Evolutionary conservation across 495 filamentous ascomycete genomes (phyloP), one percentile per base, ranked within the genome.

Genomic region (Neurospora tetraspora): DNA sequence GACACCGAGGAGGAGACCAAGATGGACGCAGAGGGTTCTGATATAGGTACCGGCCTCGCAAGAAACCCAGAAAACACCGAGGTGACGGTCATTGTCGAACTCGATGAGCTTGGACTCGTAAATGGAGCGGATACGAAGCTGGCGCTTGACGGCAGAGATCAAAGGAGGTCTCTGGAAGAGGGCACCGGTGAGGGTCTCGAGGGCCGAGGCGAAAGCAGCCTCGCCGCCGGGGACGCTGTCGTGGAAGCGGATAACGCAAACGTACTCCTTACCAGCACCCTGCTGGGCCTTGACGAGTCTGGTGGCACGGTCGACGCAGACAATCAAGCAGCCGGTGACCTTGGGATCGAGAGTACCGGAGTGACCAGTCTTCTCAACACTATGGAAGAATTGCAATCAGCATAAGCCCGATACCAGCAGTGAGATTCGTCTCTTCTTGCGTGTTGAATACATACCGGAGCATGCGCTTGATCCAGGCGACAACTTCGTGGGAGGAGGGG

Each of bases 21-120:
- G 83, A 84, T 99, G 96, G 43, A 98, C 96, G 84, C 96, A 99
- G 27, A 99, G 89, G 14, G 96, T 98, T 83, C 96, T 92, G 80
- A 99, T 98, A 79, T 99, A 99, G 39, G 96, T 98, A 78, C 96
- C 96, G 73, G 96, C 96, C 83, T 99, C 96, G 81, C 96, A 99
- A 82, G 92, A 95, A 73, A 98, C 96, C 96, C 96, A 98, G 88
- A 99, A 99, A 39, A 98, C 94, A 81, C 91, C 96, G n/a, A 99
- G 88, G 79, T 98, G 93, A 73, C 96, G 89, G 72, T 98, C 94
- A 81, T 98, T 97, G 83, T 98, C 96, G 79, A 97, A 99, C 83
- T 99, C 95, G 77, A 94, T 91, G 40, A 97, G 85, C 83, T 94
- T 94, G 86, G 91, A 94, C 84, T 98, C 92, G 82, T 98, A 91